These are phyloP conservation scores for Drechslerella stenobrocha DNA, from an alignment of 2,329 filamentous ascomycete genomes.

Conservation along the genomic window DNA sequence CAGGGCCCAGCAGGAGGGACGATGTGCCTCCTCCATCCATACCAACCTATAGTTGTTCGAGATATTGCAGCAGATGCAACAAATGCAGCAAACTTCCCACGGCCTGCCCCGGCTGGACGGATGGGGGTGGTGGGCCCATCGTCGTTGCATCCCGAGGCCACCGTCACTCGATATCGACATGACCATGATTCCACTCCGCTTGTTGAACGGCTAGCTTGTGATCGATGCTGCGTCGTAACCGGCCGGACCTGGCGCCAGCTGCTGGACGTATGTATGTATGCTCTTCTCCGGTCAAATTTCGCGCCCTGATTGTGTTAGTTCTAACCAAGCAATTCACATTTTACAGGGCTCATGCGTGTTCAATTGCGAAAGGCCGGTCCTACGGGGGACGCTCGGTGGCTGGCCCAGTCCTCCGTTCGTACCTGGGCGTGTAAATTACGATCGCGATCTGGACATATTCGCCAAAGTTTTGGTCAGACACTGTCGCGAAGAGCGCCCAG, in stretches of 20 bases:
- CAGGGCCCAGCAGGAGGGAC: not conserved
- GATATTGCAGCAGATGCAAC: not conserved
- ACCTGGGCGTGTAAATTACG: not conserved
- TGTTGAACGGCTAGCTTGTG: not conserved
- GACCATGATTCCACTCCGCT: conserved; percentile 20
- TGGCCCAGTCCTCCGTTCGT: too few species aligned
- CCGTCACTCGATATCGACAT: conserved; percentile 42
- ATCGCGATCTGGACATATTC: conserved; percentile 3
- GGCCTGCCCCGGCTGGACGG: too few species aligned
- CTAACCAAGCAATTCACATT: too few species aligned
- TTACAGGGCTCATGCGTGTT: not conserved
- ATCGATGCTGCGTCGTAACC: too few species aligned
- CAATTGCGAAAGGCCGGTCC: not conserved
- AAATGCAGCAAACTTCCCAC: too few species aligned
- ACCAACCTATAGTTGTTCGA: not conserved
- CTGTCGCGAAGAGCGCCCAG: not conserved
- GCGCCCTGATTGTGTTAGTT: too few species aligned
- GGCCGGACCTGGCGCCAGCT: not conserved
- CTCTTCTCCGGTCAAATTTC: conserved; percentile 3
- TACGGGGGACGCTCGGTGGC: not conserved
- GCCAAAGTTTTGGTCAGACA: not conserved
- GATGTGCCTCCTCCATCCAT: not conserved
- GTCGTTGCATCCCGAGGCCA: conserved; percentile 27
- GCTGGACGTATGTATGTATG: not conserved
- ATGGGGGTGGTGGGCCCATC: conserved; percentile 18